A percentile compares a stretch with the other conserved stretches of the same genome.
These are phyloP conservation scores for Brassica nigra DNA, from an alignment of 345 rosid genomes.

Conservation along the genomic window DNA sequence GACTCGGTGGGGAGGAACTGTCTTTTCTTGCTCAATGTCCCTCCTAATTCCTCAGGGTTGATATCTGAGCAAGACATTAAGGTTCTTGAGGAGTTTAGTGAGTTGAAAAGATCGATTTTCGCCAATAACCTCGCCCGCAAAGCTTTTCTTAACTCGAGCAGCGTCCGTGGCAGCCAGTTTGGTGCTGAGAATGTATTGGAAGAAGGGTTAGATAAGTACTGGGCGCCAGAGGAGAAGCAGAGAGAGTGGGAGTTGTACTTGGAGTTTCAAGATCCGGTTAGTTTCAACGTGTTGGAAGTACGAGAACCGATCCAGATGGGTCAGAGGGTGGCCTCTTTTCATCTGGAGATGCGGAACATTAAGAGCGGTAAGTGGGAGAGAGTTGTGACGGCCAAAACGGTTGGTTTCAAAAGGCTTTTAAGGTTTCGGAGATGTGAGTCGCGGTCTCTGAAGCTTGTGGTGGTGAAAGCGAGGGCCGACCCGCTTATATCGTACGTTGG, in stretches of 20 bases:
- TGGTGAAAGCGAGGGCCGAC: conserved; percentile 64
- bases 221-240: conserved; percentile 78
- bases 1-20: conserved; percentile 84
- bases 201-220: conserved; percentile 65
- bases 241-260: conserved; percentile 56
- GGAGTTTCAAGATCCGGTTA: conserved; percentile 49
- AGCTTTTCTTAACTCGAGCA: conserved; percentile 54
- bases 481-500: conserved; percentile 79
- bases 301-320: conserved; percentile 95
- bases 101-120: conserved; percentile 60
- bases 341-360: conserved; percentile 48
- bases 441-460: conserved; percentile 58
- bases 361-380: conserved; percentile 54
- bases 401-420: conserved; percentile 72
- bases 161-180: conserved; percentile 59
- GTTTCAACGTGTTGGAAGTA: conserved; percentile 72
- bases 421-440: conserved; percentile 53
- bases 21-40: conserved; percentile 70
- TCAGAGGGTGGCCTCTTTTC: conserved; percentile 63
- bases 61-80: conserved; percentile 67
- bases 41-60: conserved; percentile 85
- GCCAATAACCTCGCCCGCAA: conserved; percentile 56
- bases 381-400: conserved; percentile 66
- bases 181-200: conserved; percentile 53
- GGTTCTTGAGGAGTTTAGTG: conserved; percentile 66